Evolutionary conservation across 139 green algal genomes (phyloP).

Genomic region (Tetradesmus lagerheimii): DNA sequence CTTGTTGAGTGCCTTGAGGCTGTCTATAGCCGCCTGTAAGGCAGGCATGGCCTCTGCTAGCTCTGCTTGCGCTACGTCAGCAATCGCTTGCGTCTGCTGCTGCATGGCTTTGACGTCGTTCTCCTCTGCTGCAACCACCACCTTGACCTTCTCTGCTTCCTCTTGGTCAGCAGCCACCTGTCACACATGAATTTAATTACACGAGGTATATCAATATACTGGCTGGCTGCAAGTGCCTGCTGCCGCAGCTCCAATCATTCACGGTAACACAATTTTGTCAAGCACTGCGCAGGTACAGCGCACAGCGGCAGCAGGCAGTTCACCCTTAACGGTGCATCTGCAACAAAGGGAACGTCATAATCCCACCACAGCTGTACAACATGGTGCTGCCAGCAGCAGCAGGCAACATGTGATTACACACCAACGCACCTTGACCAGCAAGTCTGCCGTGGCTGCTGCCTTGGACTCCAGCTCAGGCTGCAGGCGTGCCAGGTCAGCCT

Average conservation of each 20-base stretch:
- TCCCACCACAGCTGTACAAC: background rate
- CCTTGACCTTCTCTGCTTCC: constrained; percentile 81
- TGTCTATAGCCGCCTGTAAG: constrained; percentile 79
- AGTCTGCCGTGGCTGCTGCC: constrained; percentile 70
- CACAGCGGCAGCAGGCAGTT: too few species aligned
- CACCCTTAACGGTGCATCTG: too few species aligned
- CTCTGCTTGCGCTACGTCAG: constrained; percentile 85
- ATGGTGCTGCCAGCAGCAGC: background rate
- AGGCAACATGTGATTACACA: too few species aligned
- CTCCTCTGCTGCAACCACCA: constrained; percentile 77
- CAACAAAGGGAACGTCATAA: background rate
- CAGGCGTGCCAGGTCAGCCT: constrained; percentile 79
- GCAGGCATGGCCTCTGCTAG: constrained; percentile 88
- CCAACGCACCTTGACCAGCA: constrained; percentile 68
- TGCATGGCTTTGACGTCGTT: constrained; percentile 81
- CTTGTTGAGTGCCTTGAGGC: constrained; percentile 86
- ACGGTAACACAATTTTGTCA: too few species aligned
- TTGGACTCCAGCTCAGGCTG: constrained; percentile 85
- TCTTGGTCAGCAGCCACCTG: constrained; percentile 78
- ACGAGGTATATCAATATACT: too few species aligned
- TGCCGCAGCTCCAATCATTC: too few species aligned
- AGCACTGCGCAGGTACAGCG: too few species aligned
- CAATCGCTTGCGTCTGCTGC: constrained; percentile 72
- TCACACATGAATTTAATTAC: too few species aligned
- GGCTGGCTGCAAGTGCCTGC: background rate